A percentile compares a stretch with the other conserved stretches of the same genome.
Evolutionary conservation across 2,329 filamentous ascomycete species (phyloP).

Genomic region (Nectriaceae sp.): DNA sequence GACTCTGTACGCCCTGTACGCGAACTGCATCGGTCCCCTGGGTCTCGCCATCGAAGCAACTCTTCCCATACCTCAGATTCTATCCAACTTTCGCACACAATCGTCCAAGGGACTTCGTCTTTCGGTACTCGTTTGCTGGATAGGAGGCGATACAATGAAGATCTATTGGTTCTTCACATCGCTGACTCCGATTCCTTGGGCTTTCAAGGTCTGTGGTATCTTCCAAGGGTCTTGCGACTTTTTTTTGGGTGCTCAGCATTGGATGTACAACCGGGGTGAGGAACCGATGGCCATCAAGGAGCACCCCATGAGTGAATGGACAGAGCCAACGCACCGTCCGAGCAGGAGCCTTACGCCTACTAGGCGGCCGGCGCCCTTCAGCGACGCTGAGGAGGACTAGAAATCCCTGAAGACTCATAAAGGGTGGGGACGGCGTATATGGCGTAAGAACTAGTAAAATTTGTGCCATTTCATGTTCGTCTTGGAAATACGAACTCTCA

Average conservation of each 20-base stretch:
- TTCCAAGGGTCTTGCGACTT: slow-evolving; percentile 79
- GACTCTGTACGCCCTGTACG: slow-evolving; percentile 65
- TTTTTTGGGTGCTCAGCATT: slow-evolving; percentile 74
- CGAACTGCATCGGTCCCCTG: slow-evolving; percentile 68
- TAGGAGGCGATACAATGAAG: slow-evolving; percentile 82
- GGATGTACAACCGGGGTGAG: slow-evolving; percentile 63
- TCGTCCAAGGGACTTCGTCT: slow-evolving; percentile 79
- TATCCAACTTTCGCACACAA: slow-evolving; percentile 66
- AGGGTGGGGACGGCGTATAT: too few species aligned
- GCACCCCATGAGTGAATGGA: slow-evolving; percentile 39
- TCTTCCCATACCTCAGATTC: slow-evolving; percentile 78
- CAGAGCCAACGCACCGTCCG: slow-evolving; percentile 21
- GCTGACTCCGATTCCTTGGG: slow-evolving; percentile 68
- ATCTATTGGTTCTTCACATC: slow-evolving; percentile 83
- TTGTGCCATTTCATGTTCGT: too few species aligned
- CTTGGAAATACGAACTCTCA: too few species aligned
- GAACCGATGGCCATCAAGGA: slow-evolving; percentile 37
- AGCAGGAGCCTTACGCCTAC: slow-evolving; percentile 41
- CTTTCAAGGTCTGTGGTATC: slow-evolving; percentile 80
- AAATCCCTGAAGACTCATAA: too few species aligned
- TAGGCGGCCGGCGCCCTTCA: slow-evolving; percentile 40
- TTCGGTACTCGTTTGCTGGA: slow-evolving; percentile 76
- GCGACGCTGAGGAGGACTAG: slow-evolving; percentile 35
- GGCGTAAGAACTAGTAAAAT: too few species aligned
- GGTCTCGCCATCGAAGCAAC: slow-evolving; percentile 78